Evolutionary conservation across 768 basidiomycete species (phyloP), one percentile per base, ranked within the genome.

Genomic region (Sistotremastrum niveocremeum): DNA sequence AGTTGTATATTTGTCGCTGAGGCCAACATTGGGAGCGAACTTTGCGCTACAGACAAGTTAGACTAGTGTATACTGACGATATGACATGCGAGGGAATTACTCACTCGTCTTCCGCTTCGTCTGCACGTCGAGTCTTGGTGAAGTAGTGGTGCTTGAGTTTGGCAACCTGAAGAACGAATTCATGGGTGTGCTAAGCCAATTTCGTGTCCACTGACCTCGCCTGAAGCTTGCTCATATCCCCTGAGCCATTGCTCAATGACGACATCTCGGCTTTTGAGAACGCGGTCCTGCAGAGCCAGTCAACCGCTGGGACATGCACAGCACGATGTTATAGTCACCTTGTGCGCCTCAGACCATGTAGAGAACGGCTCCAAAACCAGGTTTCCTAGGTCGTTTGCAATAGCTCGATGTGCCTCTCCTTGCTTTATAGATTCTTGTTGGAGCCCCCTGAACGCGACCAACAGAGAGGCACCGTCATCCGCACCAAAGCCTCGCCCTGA

Each of bases 81-180:
- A 20, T 20, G 20, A 20, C 20, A 20, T 20, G 20, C 20, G 20
- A 44, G 39, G 12, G 9, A 1, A 4, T 36, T 31, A 69, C 88
- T 56, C 62, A 94, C 91, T 94, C 90, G 59, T 95, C 91, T 59
- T 89, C 89, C 6, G 83, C 81, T 57, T 95, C 91, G 54, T 95
- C 91, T 10, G 91, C 90, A 37, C 76, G 74, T 45, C 86, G 76
- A 0, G 76, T 80, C 62, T 90, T 94, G 33, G 71, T 62, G 7
- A 87, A 60, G 57, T 94, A 94, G 45, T 76, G 69, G 44, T 79
- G 72, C 63, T 85, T 89, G 51, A 90, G 64, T 62, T 81, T 82
- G 38, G 68, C 59, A 4, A 71, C 66, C 70, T 76, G 37, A 29
- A 45, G 33, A 38, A 34, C 28, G 35, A 10, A 44, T 42, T 47